Conservation (phyloP, 202 grass and related monocot genomes). For the Schoenoplectus triqueter region DNA sequence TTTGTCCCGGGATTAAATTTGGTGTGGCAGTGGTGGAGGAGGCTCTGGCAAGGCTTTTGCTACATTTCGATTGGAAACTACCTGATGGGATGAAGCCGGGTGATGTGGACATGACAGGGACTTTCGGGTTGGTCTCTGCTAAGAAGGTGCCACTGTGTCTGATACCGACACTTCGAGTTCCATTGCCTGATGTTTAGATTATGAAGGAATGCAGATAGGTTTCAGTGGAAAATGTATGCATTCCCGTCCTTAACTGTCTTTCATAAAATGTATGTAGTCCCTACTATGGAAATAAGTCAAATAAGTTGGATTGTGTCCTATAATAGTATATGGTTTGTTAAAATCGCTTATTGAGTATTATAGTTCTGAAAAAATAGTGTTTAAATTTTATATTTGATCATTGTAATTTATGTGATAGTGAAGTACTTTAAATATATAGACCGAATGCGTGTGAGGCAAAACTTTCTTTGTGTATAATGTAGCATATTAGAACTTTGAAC, state of each 20-base stretch:
- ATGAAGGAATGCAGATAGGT: neutral
- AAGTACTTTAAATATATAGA: neutral
- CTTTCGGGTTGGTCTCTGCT: neutral
- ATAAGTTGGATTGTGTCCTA: neutral
- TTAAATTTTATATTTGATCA: too few species aligned
- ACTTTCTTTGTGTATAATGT: neutral
- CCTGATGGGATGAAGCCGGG: slow-evolving; percentile 11
- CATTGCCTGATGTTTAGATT: slow-evolving; percentile 19
- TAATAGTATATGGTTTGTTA: neutral
- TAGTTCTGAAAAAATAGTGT: too few species aligned
- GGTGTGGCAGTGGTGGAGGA: slow-evolving; percentile 18
- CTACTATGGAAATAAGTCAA: neutral
- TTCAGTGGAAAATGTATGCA: neutral
- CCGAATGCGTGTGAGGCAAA: neutral
- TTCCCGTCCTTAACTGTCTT: neutral
- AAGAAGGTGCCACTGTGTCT: slow-evolving; percentile 38
- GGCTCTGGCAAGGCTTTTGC: slow-evolving; percentile 27
- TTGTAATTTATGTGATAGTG: neutral
- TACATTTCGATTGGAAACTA: slow-evolving; percentile 33
- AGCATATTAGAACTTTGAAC: neutral
- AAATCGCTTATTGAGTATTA: neutral
- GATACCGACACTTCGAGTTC: neutral
- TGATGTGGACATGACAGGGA: slow-evolving; percentile 25
- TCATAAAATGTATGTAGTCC: neutral
- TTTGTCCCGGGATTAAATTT: slow-evolving; percentile 41